phyloP scores from a whole-genome alignment of 768 basidiomycete species.

The Termitomyces sp. region DNA sequence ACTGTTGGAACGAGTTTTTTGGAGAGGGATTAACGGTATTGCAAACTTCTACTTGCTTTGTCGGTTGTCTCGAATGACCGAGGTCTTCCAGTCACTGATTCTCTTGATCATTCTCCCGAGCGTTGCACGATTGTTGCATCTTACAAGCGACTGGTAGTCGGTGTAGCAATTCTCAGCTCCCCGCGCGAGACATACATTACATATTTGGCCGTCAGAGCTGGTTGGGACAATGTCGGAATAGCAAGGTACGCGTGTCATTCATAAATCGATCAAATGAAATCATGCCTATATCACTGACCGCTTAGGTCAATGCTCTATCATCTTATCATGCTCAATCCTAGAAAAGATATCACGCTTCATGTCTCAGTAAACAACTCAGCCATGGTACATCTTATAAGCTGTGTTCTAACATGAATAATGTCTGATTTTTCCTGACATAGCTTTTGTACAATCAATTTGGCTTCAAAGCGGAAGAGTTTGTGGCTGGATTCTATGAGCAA shows the following conservation, averaged over 20 bases:
- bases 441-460: slow-evolving; percentile 82
- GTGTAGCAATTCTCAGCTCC: slow-evolving; percentile 69
- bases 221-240: slow-evolving; percentile 78
- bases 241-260: slow-evolving; percentile 47
- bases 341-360: slow-evolving; percentile 76
- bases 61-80: not conserved
- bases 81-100: slow-evolving; percentile 52
- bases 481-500: slow-evolving; percentile 76
- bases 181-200: slow-evolving; percentile 82
- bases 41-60: not conserved
- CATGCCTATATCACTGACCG: slow-evolving; percentile 2
- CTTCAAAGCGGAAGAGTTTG: slow-evolving; percentile 83
- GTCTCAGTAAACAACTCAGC: slow-evolving; percentile 80
- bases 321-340: slow-evolving; percentile 64
- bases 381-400: slow-evolving; percentile 42
- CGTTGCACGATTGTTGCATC: slow-evolving; percentile 70
- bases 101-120: slow-evolving; percentile 63
- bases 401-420: not conserved
- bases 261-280: not conserved
- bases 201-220: slow-evolving; percentile 70
- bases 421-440: slow-evolving; percentile 27
- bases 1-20: slow-evolving; percentile 61
- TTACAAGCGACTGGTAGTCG: slow-evolving; percentile 69
- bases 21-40: slow-evolving; percentile 73
- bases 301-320: slow-evolving; percentile 73